Evolutionary conservation across 352 stramenopile species (phyloP).

Genomic region (Phytophthora kernoviae): DNA sequence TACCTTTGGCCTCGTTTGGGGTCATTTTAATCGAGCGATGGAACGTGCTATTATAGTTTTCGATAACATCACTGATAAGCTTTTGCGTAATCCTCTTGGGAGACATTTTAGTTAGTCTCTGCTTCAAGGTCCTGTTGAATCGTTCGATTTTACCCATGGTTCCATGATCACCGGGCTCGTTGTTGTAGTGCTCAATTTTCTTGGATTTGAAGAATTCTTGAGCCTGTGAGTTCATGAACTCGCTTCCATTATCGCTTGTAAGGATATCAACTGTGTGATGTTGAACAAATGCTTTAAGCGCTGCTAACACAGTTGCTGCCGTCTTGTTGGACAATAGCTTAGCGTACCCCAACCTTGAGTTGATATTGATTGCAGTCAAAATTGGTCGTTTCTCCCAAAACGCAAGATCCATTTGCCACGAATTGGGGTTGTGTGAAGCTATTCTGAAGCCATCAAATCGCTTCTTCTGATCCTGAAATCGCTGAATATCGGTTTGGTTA

Average conservation of each 20-base stretch:
- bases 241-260: conserved; percentile 40
- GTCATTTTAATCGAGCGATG: conserved; percentile 28
- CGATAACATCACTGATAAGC: conserved; percentile 36
- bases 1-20: conserved; percentile 30
- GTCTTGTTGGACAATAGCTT: conserved; percentile 40
- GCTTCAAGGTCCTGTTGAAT: conserved; percentile 48
- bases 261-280: conserved; percentile 32
- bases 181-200: conserved; percentile 46
- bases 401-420: conserved; percentile 34
- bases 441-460: conserved; percentile 5
- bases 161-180: conserved; percentile 39
- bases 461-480: conserved; percentile 29
- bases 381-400: conserved; percentile 30
- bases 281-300: conserved; percentile 27
- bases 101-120: conserved; percentile 32
- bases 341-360: conserved; percentile 37
- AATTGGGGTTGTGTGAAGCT: too few species aligned
- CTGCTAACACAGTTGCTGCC: conserved; percentile 25
- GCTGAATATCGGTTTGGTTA: conserved; percentile 20
- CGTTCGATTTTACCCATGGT: conserved; percentile 51
- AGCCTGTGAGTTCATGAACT: conserved; percentile 41
- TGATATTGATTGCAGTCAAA: conserved; percentile 39
- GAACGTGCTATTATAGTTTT: conserved; percentile 42
- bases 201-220: conserved; percentile 34
- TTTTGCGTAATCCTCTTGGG: conserved; percentile 18